Evolutionary conservation across 2,329 filamentous ascomycete species (phyloP).

Genomic region (Aspergillus sp.): DNA sequence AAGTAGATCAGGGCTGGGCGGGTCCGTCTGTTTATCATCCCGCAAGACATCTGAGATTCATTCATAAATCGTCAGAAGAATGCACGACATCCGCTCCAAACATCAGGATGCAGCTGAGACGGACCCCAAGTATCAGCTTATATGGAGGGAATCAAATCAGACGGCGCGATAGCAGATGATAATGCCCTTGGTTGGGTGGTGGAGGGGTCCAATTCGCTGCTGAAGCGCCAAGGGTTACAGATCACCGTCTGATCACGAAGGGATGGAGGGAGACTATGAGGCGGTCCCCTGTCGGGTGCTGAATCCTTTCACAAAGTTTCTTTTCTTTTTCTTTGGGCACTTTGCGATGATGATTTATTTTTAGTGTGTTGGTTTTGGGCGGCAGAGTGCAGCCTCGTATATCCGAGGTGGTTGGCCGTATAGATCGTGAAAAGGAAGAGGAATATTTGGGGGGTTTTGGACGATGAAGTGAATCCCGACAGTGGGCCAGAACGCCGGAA

Average conservation of each 20-base stretch:
- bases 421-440: no score
- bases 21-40: no score
- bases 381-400: not conserved
- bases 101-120: not conserved
- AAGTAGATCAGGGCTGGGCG: no score
- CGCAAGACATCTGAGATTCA: not conserved
- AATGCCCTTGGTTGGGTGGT: not conserved
- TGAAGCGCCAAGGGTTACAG: slow-evolving; percentile 25
- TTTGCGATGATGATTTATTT: not conserved
- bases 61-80: not conserved
- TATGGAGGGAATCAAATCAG: not conserved
- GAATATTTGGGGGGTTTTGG: no score
- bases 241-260: slow-evolving; percentile 15
- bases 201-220: slow-evolving; percentile 16
- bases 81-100: not conserved
- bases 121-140: slow-evolving; percentile 1
- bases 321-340: not conserved
- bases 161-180: not conserved
- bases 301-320: not conserved
- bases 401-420: no score
- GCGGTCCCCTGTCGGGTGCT: slow-evolving; percentile 1
- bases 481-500: not conserved
- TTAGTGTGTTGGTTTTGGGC: not conserved
- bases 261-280: not conserved
- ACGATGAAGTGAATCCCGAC: not conserved